Base-by-base conservation (phyloP, 2,329 filamentous ascomycete genomes). In the Trichoderma oligosporum region DNA sequence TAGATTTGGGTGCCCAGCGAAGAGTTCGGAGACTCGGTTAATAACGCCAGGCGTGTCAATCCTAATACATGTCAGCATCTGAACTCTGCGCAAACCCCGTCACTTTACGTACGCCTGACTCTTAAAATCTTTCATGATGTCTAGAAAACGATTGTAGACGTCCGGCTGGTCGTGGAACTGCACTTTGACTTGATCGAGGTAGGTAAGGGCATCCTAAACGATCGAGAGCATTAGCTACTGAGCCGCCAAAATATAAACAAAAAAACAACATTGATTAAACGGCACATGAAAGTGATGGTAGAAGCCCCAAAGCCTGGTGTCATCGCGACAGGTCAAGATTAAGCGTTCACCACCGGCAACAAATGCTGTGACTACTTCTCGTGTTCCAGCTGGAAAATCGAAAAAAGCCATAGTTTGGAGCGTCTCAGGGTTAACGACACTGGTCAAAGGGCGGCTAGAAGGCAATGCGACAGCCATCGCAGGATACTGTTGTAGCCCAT, bases 71-170 rank as follows among this genome's bases (percentile, higher is more conserved):
- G 62, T 78, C 61, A 76, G 66, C 58, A 58, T 38, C 38, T 42
- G 55, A 80, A 87, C 75, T 96, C 91, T 27, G 38, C 31, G 24
- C 5, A 11, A 20, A n/a, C 9, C 7, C 31, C 11, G 5, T 11
- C 44, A 39, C 6, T 38, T 45, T 56, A 81, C 88, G 75, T 78
- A 92, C 83, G 92, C 91, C 75, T 96, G 93, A 66, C 91, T 96
- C 75, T 99, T 99, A 72, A 99, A 99, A 66, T 99, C 94, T 69
- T 99, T 99, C 94, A 99, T 99, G 47, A 99, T 99, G 66, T 99
- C 94, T 44, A 99, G 76, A 66, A 99, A 97, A 35, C 89, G 82
- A 68, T 97, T 97, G 68, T 99, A 99, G 0, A 99, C 94, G 71
- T 97, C 93, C 4, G 94, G 92, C 64, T 97, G 91, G 62, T 97